Evolutionary conservation across 2,329 filamentous ascomycete genomes (phyloP), one percentile per base, ranked within the genome.

Genomic region (Lecanosticta acicola): DNA sequence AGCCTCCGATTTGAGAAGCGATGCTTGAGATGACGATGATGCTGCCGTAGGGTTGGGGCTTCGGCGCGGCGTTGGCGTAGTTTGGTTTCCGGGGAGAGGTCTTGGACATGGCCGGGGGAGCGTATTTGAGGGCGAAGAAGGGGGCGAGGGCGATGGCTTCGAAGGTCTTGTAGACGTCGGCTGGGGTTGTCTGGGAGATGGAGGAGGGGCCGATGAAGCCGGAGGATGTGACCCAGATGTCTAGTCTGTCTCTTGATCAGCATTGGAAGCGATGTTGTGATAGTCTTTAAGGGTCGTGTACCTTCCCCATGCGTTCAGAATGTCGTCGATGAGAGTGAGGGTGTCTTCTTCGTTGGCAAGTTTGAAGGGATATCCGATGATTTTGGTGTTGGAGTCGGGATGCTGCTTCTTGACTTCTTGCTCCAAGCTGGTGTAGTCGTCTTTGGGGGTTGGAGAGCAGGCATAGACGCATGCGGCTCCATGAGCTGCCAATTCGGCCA

Each of bases 111-210:
- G 80, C 80, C 2, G 78, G 74, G 0, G 79, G 78, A 0, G 78
- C 78, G 56, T 82, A 81, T 60, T 83, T 83, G 50, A 83, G 68
- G 1, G 79, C 79, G 55, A 80, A 81, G 68, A 83, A 83, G 2
- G 80, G 78, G 4, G 78, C 77, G 64, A 82, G 72, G 32, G 71
- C 72, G 57, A 82, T 80, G 2, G 77, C 75, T 57, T 81, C 77
- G 60, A 82, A 81, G 50, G 75, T 76, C 38, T 72, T 73, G 58
- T 74, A 71, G 11, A 83, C 66, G 56, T 80, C 77, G 9, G 67
- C 64, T 0, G 79, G 76, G 0, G 75, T 77, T 1, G 79, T 83
- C 11, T 70, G 69, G 24, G 73, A 71, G 48, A 83, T 77, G 0
- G 73, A 74, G 0, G 76, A 68, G 0, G 80, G 79, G 0, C 78